Conservation (phyloP, 2,329 filamentous ascomycete species). For the Aureobasidium pullulans region DNA sequence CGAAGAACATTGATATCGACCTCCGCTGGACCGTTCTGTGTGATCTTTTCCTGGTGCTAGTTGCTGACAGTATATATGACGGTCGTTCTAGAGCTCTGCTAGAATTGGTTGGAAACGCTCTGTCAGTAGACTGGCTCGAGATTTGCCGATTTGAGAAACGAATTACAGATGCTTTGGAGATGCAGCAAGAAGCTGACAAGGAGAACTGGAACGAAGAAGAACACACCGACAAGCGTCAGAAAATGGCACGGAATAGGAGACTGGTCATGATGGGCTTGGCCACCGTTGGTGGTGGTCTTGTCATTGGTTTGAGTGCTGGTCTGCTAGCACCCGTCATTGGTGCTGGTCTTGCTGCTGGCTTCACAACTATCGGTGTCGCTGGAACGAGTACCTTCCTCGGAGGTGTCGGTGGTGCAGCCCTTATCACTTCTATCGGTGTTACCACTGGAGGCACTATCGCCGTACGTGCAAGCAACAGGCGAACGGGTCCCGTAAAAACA, state of each 20-base stretch:
- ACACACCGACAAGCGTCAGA: slow-evolving; percentile 79
- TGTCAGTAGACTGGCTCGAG: slow-evolving; percentile 82
- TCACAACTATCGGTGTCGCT: slow-evolving; percentile 87
- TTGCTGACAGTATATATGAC: slow-evolving; percentile 93
- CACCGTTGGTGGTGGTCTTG: slow-evolving; percentile 87
- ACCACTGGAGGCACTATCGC: slow-evolving; percentile 83
- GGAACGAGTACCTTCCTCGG: slow-evolving; percentile 85
- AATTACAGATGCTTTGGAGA: slow-evolving; percentile 91
- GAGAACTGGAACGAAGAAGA: slow-evolving; percentile 98
- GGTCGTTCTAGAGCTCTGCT: slow-evolving; percentile 76
- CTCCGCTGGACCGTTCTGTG: slow-evolving; percentile 95
- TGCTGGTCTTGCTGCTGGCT: slow-evolving; percentile 84
- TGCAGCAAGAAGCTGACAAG: slow-evolving; percentile 89
- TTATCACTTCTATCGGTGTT: slow-evolving; percentile 86
- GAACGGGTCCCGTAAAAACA: slow-evolving; percentile 87
- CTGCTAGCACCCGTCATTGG: slow-evolving; percentile 89
- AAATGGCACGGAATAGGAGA: slow-evolving; percentile 70
- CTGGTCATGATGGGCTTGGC: slow-evolving; percentile 95
- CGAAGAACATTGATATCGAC: slow-evolving; percentile 86
- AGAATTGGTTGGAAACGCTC: slow-evolving; percentile 70
- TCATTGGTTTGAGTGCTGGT: slow-evolving; percentile 91
- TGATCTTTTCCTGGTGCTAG: slow-evolving; percentile 89
- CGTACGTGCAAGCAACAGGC: slow-evolving; percentile 71
- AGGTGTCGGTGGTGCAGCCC: slow-evolving; percentile 82
- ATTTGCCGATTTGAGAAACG: slow-evolving; percentile 96